Base-by-base conservation (phyloP, 306 rosid genomes). In the Quillaja saponaria region DNA sequence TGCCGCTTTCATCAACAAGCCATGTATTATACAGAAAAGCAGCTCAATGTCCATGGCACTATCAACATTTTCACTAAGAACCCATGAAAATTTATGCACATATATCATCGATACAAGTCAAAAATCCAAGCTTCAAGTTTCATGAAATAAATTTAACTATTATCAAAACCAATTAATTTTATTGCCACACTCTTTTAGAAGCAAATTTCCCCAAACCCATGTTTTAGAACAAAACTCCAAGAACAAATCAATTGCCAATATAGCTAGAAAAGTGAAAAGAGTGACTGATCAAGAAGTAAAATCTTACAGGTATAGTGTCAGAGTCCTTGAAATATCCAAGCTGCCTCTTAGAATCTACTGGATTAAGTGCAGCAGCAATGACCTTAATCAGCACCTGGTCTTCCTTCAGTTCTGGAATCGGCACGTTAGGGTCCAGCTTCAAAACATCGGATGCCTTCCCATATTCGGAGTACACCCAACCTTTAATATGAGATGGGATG, bases 331-430 rank as follows among this genome's bases (percentile, higher is more conserved):
- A 53, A 53, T 6, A 0, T 0, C 95, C 95, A 20, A 51, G 59
- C 55, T 71, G 64, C 47, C 95, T 80, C 76, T 80, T 80, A 66
- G 14, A 78, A 74, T 89, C 96, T 15, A 78, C 25, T 0, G 88
- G 96, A 55, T 89, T 89, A 40, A 89, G 67, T 10, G 91, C 28
- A 0, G 87, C 88, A 59, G 91, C 96, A 53, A 70, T 78, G 14
- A 89, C 87, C 72, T 86, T 84, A 76, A 85, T 62, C 14, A 89
- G 85, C 0, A 84, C 85, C 41, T 87, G 85, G n/a, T 87, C 75
- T 38, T 84, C 81, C 25, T 54, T 68, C 6, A 74, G 18, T 31
- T 70, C 39, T 41, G 91, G 91, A 39, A 78, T 68, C 7, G 80
- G 31, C 10, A 81, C 71, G 51, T 46, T 78, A 0, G 69, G 3